phyloP scores from a whole-genome alignment of 179 eudicot genomes.

The Carnegiea gigantea region DNA sequence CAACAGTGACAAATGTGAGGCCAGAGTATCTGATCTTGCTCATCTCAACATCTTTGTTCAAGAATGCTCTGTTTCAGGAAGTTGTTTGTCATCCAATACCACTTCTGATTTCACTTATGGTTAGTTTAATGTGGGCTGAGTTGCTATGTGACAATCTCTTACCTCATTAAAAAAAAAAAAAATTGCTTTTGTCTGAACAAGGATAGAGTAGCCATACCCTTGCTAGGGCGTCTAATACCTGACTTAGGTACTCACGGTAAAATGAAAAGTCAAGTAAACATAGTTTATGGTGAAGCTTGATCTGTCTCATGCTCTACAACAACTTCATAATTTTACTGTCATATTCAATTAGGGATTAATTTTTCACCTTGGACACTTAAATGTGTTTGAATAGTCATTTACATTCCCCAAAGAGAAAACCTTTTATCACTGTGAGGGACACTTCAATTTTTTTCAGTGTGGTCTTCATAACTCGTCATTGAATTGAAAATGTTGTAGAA shows the following conservation, averaged over 20 bases:
- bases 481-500: background rate
- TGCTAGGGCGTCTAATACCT: background rate
- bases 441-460: background rate
- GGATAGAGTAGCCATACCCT: background rate
- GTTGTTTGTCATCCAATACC: slow-evolving; percentile 54
- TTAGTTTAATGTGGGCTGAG: background rate
- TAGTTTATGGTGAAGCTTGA: slow-evolving; percentile 37
- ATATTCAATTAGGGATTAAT: background rate
- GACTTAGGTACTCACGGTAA: background rate
- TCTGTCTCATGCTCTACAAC: background rate
- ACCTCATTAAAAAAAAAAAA: background rate
- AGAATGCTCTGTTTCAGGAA: slow-evolving; percentile 63
- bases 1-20: slow-evolving; percentile 33
- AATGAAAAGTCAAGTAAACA: background rate
- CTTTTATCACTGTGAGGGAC: background rate
- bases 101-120: slow-evolving; percentile 33
- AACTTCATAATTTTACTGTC: background rate
- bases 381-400: background rate
- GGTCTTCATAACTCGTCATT: background rate
- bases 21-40: slow-evolving; percentile 30
- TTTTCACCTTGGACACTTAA: background rate
- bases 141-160: background rate
- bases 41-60: slow-evolving; percentile 36
- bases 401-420: background rate
- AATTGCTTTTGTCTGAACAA: background rate